Evolutionary conservation across 192 early-diverging fungal species (phyloP).

Genomic region (Coemansia asiatica): DNA sequence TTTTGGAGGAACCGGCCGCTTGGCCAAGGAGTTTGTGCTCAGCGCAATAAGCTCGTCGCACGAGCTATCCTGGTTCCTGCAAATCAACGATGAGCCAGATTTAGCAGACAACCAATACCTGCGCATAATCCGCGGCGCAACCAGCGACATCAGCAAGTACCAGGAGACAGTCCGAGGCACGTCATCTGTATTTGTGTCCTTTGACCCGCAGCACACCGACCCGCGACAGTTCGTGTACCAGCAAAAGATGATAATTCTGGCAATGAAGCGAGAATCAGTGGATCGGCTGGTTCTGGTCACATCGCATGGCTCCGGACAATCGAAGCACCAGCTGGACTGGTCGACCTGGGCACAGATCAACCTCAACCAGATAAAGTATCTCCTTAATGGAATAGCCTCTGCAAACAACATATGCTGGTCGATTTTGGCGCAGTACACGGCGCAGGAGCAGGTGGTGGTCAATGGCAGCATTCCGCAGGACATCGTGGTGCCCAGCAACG

Average conservation of each 20-base stretch:
- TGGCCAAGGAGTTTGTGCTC: slow-evolving; percentile 31
- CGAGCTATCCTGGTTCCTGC: slow-evolving; percentile 31
- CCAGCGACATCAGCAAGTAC: slow-evolving; percentile 26
- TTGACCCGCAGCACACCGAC: slow-evolving; percentile 20
- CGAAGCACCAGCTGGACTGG: slow-evolving; percentile 34
- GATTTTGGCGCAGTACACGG: slow-evolving; percentile 32
- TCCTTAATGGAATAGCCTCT: background rate
- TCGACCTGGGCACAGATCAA: slow-evolving; percentile 27
- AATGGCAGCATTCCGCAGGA: slow-evolving; percentile 13
- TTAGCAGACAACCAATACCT: slow-evolving; percentile 24
- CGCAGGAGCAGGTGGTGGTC: slow-evolving; percentile 25
- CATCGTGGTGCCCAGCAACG: background rate
- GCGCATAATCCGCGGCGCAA: slow-evolving; percentile 21
- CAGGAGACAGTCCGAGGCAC: slow-evolving; percentile 14
- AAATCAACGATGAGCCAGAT: slow-evolving; percentile 8
- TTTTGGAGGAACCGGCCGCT: slow-evolving; percentile 32
- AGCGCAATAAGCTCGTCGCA: slow-evolving; percentile 29
- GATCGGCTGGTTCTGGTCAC: slow-evolving; percentile 30
- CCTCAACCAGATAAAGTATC: slow-evolving; percentile 26
- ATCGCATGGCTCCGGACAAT: slow-evolving; percentile 34
- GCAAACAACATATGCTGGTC: slow-evolving; percentile 30
- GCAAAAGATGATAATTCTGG: slow-evolving; percentile 30
- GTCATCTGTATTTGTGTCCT: slow-evolving; percentile 32
- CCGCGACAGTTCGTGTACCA: slow-evolving; percentile 22
- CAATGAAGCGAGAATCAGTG: slow-evolving; percentile 23